Conservation (phyloP, 78 protist species). For the Polysphondylium violaceum region DNA sequence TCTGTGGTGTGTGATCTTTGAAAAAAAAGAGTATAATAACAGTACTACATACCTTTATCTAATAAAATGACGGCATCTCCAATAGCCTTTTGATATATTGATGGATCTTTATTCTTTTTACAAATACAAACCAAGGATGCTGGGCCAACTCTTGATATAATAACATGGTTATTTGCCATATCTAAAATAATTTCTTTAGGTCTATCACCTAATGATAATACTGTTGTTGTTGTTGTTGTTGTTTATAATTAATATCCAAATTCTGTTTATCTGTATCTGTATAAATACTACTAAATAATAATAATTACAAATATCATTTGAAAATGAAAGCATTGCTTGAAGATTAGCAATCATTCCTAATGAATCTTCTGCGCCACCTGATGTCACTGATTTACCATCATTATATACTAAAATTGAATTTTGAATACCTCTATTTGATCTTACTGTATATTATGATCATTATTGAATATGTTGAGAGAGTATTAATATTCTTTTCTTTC, state of each 20-base stretch:
- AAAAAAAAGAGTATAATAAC: neutral
- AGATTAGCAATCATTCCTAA: slow-evolving; percentile 69
- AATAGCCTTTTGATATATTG: slow-evolving; percentile 46
- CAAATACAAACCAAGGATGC: slow-evolving; percentile 68
- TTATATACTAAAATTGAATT: slow-evolving; percentile 60
- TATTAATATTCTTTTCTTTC: neutral
- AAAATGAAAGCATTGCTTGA: slow-evolving; percentile 74
- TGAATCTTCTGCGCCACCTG: slow-evolving; percentile 69
- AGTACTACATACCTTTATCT: slow-evolving; percentile 54
- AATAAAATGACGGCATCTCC: slow-evolving; percentile 57
- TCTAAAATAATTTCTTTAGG: slow-evolving; percentile 70
- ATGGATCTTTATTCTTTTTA: slow-evolving; percentile 75
- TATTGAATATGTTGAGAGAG: neutral
- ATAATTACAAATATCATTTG: slow-evolving; percentile 58
- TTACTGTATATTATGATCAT: neutral
- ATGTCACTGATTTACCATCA: slow-evolving; percentile 61
- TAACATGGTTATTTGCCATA: slow-evolving; percentile 31
- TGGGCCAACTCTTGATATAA: slow-evolving; percentile 60
- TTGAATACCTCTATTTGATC: slow-evolving; percentile 69
- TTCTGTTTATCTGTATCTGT: neutral
- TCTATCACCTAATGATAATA: slow-evolving; percentile 67
- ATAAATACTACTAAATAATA: neutral
- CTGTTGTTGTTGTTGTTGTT: neutral
- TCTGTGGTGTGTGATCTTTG: neutral
- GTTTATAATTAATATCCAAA: neutral